Evolutionary conservation across 225 moss, liverwort and hornwort species (phyloP).

Genomic region (Marchantia polymorpha): DNA sequence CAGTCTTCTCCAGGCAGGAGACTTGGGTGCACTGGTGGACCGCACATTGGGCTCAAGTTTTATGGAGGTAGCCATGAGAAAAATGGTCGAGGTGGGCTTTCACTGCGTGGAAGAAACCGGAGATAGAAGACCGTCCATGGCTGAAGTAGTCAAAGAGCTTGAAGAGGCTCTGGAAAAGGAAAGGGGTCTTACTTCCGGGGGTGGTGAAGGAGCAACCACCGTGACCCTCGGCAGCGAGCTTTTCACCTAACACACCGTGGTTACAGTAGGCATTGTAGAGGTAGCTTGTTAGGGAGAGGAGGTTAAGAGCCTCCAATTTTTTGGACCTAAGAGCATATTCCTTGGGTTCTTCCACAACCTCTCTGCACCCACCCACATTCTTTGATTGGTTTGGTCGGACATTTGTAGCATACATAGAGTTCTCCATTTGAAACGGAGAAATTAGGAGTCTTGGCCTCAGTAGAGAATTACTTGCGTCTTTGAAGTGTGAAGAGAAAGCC

Average conservation of each 20-base stretch:
- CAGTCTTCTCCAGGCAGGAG: slow-evolving; percentile 34
- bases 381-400: slow-evolving; percentile 32
- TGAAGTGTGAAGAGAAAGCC: slow-evolving; percentile 21
- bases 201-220: slow-evolving; percentile 43
- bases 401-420: slow-evolving; percentile 32
- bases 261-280: slow-evolving; percentile 11
- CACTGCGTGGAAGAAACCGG: slow-evolving; percentile 46
- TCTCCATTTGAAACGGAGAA: slow-evolving; percentile 15
- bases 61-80: slow-evolving; percentile 49
- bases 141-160: slow-evolving; percentile 39
- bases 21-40: slow-evolving; percentile 44
- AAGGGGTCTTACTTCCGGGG: slow-evolving; percentile 33
- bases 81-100: slow-evolving; percentile 47
- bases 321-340: slow-evolving; percentile 22
- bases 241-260: slow-evolving; percentile 32
- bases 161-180: slow-evolving; percentile 47
- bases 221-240: slow-evolving; percentile 57
- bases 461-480: slow-evolving; percentile 7
- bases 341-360: slow-evolving; percentile 30
- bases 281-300: slow-evolving; percentile 21
- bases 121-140: slow-evolving; percentile 49
- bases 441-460: slow-evolving; percentile 8
- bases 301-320: slow-evolving; percentile 26
- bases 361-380: slow-evolving; percentile 27
- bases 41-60: slow-evolving; percentile 37